Conservation (phyloP, 805 yeast genomes). For the Cyberlindnera saturnus region DNA sequence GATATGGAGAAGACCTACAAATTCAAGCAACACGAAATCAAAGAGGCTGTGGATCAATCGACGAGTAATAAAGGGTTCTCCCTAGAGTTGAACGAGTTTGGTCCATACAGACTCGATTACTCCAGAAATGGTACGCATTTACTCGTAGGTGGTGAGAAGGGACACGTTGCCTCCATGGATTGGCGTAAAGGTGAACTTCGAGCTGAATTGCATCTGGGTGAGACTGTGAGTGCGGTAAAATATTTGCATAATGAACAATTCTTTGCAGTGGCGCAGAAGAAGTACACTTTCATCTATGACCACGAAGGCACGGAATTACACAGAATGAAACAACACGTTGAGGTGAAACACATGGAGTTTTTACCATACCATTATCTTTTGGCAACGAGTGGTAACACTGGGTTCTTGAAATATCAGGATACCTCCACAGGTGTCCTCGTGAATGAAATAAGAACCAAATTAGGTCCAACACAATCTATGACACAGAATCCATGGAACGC, state of each 20-base stretch:
- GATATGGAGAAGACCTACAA: slow-evolving; percentile 89
- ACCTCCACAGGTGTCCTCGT: slow-evolving; percentile 88
- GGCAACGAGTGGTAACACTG: slow-evolving; percentile 85
- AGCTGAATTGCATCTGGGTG: slow-evolving; percentile 80
- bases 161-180: slow-evolving; percentile 93
- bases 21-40: slow-evolving; percentile 76
- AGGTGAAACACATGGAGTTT: slow-evolving; percentile 75
- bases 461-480: slow-evolving; percentile 88
- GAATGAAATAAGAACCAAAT: slow-evolving; percentile 75
- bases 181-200: slow-evolving; percentile 84
- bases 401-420: slow-evolving; percentile 87
- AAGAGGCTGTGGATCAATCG: slow-evolving; percentile 64
- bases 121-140: slow-evolving; percentile 84
- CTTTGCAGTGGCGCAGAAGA: slow-evolving; percentile 96
- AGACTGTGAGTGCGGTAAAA: slow-evolving; percentile 86
- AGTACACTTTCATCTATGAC: slow-evolving; percentile 88
- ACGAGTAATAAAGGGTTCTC: slow-evolving; percentile 75
- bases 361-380: slow-evolving; percentile 88
- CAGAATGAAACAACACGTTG: slow-evolving; percentile 84
- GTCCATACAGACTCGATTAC: slow-evolving; percentile 81
- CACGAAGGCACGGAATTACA: slow-evolving; percentile 89
- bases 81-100: slow-evolving; percentile 66
- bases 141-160: slow-evolving; percentile 81
- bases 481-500: slow-evolving; percentile 95
- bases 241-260: slow-evolving; percentile 88